A percentile compares a stretch with the other conserved stretches of the same genome.
Evolutionary conservation across 2,329 filamentous ascomycete species (phyloP).

Genomic region (Lachnellula willkommii): DNA sequence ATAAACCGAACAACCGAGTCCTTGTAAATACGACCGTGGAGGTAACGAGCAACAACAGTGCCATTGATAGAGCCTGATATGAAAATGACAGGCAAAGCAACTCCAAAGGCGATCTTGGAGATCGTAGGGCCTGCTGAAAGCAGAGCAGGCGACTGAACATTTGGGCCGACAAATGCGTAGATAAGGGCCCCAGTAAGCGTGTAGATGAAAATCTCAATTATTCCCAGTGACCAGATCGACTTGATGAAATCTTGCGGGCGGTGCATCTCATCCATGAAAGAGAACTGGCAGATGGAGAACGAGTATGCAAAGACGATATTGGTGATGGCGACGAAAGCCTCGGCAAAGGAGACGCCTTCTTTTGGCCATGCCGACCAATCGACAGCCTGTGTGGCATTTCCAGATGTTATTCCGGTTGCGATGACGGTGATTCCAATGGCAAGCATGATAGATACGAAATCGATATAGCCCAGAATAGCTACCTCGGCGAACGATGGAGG

Average conservation of each 20-base stretch:
- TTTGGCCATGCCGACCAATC: conserved; percentile 25
- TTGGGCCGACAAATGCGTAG: conserved; percentile 53
- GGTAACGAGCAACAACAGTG: conserved; percentile 40
- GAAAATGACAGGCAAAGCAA: conserved; percentile 57
- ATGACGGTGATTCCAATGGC: conserved; percentile 55
- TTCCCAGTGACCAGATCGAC: conserved; percentile 45
- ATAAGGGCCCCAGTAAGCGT: conserved; percentile 52
- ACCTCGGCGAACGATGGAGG: conserved; percentile 54
- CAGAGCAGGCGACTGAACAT: conserved; percentile 54
- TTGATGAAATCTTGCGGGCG: conserved; percentile 33
- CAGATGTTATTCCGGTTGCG: conserved; percentile 40
- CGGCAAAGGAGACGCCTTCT: conserved; percentile 34
- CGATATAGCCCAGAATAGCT: conserved; percentile 49
- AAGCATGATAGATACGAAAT: conserved; percentile 49
- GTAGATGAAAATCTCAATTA: conserved; percentile 50
- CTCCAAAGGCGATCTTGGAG: conserved; percentile 53
- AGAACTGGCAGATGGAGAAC: conserved; percentile 26
- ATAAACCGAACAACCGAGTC: conserved; percentile 19
- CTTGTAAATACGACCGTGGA: conserved; percentile 27
- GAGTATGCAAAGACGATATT: conserved; percentile 59
- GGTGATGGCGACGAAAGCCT: conserved; percentile 45
- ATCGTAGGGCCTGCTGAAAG: conserved; percentile 47
- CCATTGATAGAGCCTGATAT: conserved; percentile 58
- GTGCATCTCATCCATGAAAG: conserved; percentile 30
- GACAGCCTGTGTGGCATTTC: conserved; percentile 4